These are phyloP conservation scores for Dactylonectria estremocensis DNA, from an alignment of 2,329 filamentous ascomycete genomes.

Conservation along the genomic window DNA sequence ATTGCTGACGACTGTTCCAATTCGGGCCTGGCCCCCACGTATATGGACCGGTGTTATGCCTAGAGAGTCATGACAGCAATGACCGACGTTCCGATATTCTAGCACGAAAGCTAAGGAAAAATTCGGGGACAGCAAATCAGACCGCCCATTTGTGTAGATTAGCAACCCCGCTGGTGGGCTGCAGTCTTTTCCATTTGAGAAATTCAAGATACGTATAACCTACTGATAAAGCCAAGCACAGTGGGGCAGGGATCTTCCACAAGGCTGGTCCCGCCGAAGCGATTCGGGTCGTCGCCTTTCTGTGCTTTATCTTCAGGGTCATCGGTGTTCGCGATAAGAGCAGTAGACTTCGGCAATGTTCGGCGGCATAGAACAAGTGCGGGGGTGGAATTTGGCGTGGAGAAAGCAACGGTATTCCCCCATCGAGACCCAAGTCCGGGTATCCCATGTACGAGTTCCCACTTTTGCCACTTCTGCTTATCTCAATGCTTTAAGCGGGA, in stretches of 20 bases:
- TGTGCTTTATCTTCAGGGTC: neutral
- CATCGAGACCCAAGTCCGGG: neutral
- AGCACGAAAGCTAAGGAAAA: too few species aligned
- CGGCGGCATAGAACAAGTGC: neutral
- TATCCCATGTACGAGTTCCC: neutral
- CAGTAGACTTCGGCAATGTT: neutral
- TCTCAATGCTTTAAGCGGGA: neutral
- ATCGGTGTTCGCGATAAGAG: neutral
- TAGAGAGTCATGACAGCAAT: too few species aligned
- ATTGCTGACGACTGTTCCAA: too few species aligned
- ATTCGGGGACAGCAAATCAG: too few species aligned
- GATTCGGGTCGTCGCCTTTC: neutral
- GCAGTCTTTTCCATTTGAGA: too few species aligned
- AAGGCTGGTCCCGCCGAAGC: neutral
- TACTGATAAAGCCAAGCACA: neutral
- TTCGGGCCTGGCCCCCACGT: too few species aligned
- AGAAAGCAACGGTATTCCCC: neutral
- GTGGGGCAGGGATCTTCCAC: neutral
- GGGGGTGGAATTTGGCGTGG: neutral
- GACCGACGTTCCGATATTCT: too few species aligned
- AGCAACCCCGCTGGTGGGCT: too few species aligned
- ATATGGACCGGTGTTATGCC: too few species aligned
- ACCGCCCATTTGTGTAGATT: too few species aligned
- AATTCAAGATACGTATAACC: neutral
- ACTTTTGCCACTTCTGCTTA: neutral